Evolutionary conservation across 2,329 filamentous ascomycete genomes (phyloP).

Genomic region (Gnomoniopsis smithogilvyi): DNA sequence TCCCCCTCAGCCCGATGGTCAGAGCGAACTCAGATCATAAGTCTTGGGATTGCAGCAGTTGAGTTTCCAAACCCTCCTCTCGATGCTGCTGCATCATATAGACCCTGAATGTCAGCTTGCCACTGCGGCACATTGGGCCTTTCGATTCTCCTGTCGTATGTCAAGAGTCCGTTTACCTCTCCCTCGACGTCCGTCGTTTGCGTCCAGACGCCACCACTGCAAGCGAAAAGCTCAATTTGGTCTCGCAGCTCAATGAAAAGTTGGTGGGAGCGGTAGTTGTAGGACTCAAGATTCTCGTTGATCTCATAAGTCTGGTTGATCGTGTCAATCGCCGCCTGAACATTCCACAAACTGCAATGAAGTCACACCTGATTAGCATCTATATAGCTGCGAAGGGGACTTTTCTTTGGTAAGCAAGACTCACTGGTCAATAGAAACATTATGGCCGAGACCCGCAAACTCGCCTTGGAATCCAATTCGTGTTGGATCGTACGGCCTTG

Average conservation of each 20-base stretch:
- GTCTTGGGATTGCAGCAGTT: background rate
- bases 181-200: slow-evolving; percentile 74
- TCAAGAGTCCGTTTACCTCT: slow-evolving; percentile 69
- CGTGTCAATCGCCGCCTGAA: slow-evolving; percentile 51
- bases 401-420: slow-evolving; percentile 21
- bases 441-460: slow-evolving; percentile 67
- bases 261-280: slow-evolving; percentile 63
- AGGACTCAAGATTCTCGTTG: slow-evolving; percentile 51
- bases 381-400: background rate
- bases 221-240: slow-evolving; percentile 57
- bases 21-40: background rate
- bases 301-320: slow-evolving; percentile 70
- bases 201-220: slow-evolving; percentile 68
- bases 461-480: slow-evolving; percentile 70
- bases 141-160: slow-evolving; percentile 62
- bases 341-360: slow-evolving; percentile 59
- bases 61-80: slow-evolving; percentile 12
- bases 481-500: slow-evolving; percentile 51
- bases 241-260: slow-evolving; percentile 60
- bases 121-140: slow-evolving; percentile 56
- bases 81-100: slow-evolving; percentile 53
- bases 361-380: background rate
- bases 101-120: slow-evolving; percentile 54
- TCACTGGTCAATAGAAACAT: slow-evolving; percentile 59
- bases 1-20: too few relatives aligned